Percentiles rank a stretch among this genome's conserved stretches.
Conservation (phyloP, 306 rosid species). For the Malus sylvestris region DNA sequence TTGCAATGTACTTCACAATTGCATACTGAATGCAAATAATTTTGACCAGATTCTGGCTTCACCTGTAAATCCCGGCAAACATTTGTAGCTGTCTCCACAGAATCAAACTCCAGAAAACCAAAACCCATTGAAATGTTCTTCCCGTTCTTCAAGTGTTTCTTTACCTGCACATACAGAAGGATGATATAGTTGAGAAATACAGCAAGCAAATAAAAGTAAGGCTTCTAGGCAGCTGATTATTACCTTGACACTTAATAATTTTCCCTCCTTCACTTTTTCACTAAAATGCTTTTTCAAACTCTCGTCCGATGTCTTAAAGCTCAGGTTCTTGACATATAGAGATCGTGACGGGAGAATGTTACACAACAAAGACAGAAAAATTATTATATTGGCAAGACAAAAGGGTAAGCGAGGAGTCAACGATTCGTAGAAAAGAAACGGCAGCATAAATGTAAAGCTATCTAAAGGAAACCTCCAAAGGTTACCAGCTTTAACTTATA, state of each 20-base stretch:
- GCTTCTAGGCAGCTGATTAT: constrained; percentile 3
- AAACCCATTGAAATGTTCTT: constrained; percentile 83
- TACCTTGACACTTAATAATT: constrained; percentile 73
- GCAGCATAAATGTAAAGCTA: neutral
- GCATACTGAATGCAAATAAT: neutral
- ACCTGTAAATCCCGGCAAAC: constrained; percentile 74
- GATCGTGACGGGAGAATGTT: constrained; percentile 64
- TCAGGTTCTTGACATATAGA: constrained; percentile 89
- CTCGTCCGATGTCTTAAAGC: constrained; percentile 72
- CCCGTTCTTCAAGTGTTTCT: constrained; percentile 80
- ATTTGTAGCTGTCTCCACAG: constrained; percentile 62
- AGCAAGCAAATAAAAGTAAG: neutral
- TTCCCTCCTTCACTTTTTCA: constrained; percentile 62
- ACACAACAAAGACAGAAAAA: constrained; percentile 9
- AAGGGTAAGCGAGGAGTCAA: neutral
- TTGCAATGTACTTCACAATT: constrained; percentile 21
- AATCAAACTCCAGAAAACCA: constrained; percentile 82
- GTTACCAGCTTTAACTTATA: neutral
- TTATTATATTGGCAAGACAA: neutral
- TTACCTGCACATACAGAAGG: constrained; percentile 44
- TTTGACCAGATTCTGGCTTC: constrained; percentile 7
- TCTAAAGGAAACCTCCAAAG: neutral
- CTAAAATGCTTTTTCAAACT: constrained; percentile 60
- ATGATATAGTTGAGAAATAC: constrained; percentile 2
- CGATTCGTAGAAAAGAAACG: neutral